A percentile compares a stretch with the other conserved stretches of the same genome.
Evolutionary conservation across 305 asterid genomes (phyloP).

Genomic region (Fraxinus floribunda): DNA sequence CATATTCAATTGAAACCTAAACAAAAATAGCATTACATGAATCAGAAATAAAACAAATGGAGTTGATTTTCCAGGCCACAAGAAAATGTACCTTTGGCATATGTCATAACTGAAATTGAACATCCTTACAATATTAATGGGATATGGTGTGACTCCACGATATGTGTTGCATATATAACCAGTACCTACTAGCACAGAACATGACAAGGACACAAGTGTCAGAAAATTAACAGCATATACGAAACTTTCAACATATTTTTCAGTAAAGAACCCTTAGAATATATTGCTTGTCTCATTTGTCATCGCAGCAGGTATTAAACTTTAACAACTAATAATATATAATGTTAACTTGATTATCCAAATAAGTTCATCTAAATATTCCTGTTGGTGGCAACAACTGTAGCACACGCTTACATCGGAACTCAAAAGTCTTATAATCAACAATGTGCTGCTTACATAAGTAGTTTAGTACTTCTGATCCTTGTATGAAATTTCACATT

Average conservation of each 20-base stretch:
- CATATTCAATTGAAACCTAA: conserved; percentile 5
- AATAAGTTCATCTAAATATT: not conserved
- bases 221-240: not conserved
- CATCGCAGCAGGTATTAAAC: not conserved
- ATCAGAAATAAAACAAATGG: conserved; percentile 2
- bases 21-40: not conserved
- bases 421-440: not conserved
- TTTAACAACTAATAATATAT: not conserved
- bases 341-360: not conserved
- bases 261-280: not conserved
- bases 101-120: conserved; percentile 79
- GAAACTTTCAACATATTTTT: conserved; percentile 3
- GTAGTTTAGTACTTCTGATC: not conserved
- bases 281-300: not conserved
- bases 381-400: not conserved
- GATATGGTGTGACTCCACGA: conserved; percentile 52
- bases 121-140: conserved; percentile 67
- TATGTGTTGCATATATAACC: conserved; percentile 87
- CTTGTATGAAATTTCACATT: not conserved
- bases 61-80: conserved; percentile 1
- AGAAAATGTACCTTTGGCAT: conserved; percentile 60
- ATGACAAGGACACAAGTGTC: not conserved
- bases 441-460: not conserved
- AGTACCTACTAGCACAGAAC: conserved; percentile 48
- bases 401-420: not conserved